Evolutionary conservation across 306 rosid species (phyloP).

Genomic region (Vigna mungo): DNA sequence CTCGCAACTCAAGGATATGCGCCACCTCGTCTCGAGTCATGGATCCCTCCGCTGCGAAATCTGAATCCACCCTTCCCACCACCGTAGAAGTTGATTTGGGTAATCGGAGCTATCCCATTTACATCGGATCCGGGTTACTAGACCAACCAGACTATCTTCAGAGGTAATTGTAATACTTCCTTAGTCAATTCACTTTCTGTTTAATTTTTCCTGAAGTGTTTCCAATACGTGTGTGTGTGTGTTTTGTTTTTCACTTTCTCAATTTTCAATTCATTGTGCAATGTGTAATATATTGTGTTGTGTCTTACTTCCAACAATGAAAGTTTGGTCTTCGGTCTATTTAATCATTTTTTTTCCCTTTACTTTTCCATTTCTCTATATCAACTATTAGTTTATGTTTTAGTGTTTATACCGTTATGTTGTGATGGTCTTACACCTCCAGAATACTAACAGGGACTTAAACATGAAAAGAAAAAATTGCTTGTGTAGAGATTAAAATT

Average conservation of each 20-base stretch:
- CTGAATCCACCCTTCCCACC: conserved; percentile 47
- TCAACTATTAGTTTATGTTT: background rate
- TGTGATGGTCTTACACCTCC: background rate
- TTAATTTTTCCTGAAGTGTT: background rate
- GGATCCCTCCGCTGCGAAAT: conserved; percentile 61
- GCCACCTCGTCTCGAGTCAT: conserved; percentile 70
- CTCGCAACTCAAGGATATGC: conserved; percentile 49
- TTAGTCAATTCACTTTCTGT: background rate
- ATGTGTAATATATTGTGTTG: background rate
- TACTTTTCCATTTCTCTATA: background rate
- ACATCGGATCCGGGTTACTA: conserved; percentile 86
- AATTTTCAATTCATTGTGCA: conserved; percentile 7
- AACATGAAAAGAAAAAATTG: too few relatives aligned
- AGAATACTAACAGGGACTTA: background rate
- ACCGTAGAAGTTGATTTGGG: conserved; percentile 88
- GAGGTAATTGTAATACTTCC: conserved; percentile 51
- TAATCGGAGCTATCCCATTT: conserved; percentile 91
- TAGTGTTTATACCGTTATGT: background rate
- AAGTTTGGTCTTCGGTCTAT: too few relatives aligned
- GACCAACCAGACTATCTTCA: conserved; percentile 76
- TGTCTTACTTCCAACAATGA: background rate
- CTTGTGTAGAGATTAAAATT: too few relatives aligned
- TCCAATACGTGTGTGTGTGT: background rate
- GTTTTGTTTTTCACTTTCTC: background rate
- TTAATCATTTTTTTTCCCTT: background rate